These are phyloP conservation scores for Cinnamomum micranthum DNA, from an alignment of 164 flowering plant species.

Conservation along the genomic window DNA sequence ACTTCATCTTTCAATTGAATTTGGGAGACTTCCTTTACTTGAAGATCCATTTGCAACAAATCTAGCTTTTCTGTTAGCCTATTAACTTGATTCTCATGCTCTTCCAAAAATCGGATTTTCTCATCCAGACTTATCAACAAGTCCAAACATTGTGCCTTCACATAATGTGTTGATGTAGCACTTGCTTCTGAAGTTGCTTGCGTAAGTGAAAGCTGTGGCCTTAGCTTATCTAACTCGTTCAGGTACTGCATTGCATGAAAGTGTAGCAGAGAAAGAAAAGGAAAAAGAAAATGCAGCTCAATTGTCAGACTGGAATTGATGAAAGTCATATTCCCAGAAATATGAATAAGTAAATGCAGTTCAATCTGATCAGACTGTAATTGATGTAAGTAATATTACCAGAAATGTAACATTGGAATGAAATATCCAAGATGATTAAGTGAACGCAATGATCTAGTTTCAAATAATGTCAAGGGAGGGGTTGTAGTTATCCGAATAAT, in stretches of 20 bases:
- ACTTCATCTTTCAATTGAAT: constrained; percentile 84
- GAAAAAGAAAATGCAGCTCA: neutral
- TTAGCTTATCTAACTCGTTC: constrained; percentile 58
- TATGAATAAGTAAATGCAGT: too few species aligned
- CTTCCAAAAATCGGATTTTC: constrained; percentile 54
- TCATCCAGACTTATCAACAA: constrained; percentile 63
- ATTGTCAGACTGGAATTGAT: neutral
- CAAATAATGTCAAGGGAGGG: neutral
- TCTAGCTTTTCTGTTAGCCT: constrained; percentile 72
- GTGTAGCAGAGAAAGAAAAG: neutral
- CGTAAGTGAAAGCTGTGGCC: constrained; percentile 53
- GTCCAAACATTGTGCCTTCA: constrained; percentile 60
- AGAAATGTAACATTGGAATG: neutral
- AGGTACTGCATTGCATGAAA: constrained; percentile 40
- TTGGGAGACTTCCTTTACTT: constrained; percentile 70
- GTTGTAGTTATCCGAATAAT: neutral
- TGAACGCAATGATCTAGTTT: neutral
- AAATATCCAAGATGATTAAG: neutral
- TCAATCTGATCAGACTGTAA: neutral
- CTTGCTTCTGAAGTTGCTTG: constrained; percentile 71
- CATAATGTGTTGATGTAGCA: constrained; percentile 68
- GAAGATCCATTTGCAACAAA: constrained; percentile 67
- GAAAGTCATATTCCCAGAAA: too few species aligned
- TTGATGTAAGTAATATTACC: too few species aligned
- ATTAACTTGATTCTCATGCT: constrained; percentile 65